Conservation (phyloP, 1,284 basidiomycete genomes). For the Boletus smithii region DNA sequence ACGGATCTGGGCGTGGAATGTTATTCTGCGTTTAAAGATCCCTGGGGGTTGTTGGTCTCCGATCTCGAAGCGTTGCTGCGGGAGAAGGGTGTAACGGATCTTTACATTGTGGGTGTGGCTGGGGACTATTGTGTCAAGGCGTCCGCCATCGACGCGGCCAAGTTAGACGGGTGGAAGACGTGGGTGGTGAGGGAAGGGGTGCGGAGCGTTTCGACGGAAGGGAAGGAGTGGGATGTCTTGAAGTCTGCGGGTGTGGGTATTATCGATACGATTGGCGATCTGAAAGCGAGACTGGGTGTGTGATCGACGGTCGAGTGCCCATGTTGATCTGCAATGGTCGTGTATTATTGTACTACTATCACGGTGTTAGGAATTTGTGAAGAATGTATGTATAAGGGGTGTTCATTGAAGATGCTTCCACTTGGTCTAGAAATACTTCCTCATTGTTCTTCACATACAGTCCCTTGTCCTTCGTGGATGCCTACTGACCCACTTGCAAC, state of each 20-base stretch:
- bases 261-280: slow-evolving; percentile 26
- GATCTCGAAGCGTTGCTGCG: slow-evolving; percentile 37
- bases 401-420: no score
- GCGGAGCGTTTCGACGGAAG: slow-evolving; percentile 34
- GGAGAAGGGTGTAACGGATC: slow-evolving; percentile 40
- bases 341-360: no score
- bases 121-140: slow-evolving; percentile 54
- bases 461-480: no score
- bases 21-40: slow-evolving; percentile 52
- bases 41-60: slow-evolving; percentile 41
- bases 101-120: slow-evolving; percentile 49
- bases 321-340: no score
- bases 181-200: slow-evolving; percentile 49
- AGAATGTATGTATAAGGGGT: no score
- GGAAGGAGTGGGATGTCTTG: slow-evolving; percentile 41
- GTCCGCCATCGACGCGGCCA: slow-evolving; percentile 45
- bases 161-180: slow-evolving; percentile 38
- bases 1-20: slow-evolving; percentile 44
- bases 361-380: no score
- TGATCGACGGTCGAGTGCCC: no score
- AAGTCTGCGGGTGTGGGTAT: slow-evolving; percentile 28
- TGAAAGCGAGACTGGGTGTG: slow-evolving; percentile 20
- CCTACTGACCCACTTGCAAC: no score
- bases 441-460: no score
- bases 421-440: no score